Evolutionary conservation across 108 stramenopile species (phyloP), one percentile per base, ranked within the genome.

Genomic region (Pseudonitzschia multiseries): DNA sequence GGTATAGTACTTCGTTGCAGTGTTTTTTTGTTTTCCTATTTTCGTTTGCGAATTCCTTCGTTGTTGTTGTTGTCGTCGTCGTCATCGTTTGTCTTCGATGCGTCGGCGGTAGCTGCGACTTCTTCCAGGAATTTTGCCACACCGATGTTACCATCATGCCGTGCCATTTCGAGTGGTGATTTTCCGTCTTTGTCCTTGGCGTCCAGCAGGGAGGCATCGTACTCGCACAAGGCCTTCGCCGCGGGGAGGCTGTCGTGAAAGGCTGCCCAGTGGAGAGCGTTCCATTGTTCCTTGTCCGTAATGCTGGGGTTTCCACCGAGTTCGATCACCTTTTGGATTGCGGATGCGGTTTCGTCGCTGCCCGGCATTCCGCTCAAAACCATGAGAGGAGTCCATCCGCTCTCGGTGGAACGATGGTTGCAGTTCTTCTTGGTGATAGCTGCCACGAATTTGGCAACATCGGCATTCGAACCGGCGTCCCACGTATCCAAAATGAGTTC

Each of bases 131-230:
- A 74, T 56, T 83, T 86, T 17, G 79, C 85, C 31, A 95, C 88
- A 46, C 88, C 87, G 8, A 82, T 69, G 71, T 95, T 95, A 22
- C 75, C 78, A 70, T 95, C 94, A 24, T 83, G 84, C 65, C 79
- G 78, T 29, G 89, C 91, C 66, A 85, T 79, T 17, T 85, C 86
- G 69, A 87, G 20, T 24, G 91, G 89, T 62, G 83, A 81, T 68
- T 89, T 91, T n/a, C 94, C 94, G 70, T 95, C 94, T 81, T 91
- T 91, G 74, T 95, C 94, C 69, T 87, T 77, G 21, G 82, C 81
- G 21, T 65, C 50, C 48, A 85, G 69, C 54, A 91, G 69, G 17
- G 78, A 73, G 4, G 70, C 51, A 21, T 89, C 83, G 32, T 62
- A 40, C 4, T 80, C 79, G 26, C 77, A 33, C n/a, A 95, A 80